Evolutionary conservation across 2,329 filamentous ascomycete species (phyloP).

Genomic region (Hypoxylon sp.): DNA sequence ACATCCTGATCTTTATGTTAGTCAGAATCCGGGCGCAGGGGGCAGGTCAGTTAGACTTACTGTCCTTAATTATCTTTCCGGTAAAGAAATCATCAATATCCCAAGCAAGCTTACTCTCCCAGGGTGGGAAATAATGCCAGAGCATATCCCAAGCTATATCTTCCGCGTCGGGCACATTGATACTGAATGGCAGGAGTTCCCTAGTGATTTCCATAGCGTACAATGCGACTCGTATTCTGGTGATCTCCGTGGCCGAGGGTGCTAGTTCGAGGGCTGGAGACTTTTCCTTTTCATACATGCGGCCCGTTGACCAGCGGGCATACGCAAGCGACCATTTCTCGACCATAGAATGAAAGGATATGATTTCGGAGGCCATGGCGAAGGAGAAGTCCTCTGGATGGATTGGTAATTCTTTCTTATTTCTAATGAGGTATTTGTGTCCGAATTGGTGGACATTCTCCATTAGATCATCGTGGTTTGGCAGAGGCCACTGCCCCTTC

Average conservation of each 20-base stretch:
- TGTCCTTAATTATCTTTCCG: neutral
- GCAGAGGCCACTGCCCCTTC: conserved; percentile 3
- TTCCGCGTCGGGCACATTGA: neutral
- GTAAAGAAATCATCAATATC: neutral
- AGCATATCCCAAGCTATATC: neutral
- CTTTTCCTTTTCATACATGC: neutral
- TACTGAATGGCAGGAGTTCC: neutral
- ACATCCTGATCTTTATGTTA: neutral
- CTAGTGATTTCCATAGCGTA: neutral
- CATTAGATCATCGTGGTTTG: neutral
- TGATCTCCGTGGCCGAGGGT: neutral
- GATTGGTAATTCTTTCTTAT: neutral
- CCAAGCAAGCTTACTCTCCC: neutral
- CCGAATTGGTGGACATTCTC: neutral
- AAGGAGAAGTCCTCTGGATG: neutral
- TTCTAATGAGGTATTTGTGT: neutral
- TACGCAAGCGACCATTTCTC: neutral
- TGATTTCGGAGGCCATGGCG: neutral
- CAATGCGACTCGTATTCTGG: neutral
- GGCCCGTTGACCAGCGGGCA: neutral
- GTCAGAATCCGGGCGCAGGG: neutral
- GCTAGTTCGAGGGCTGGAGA: neutral
- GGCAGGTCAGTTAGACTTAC: neutral
- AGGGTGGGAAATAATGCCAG: conserved; percentile 3
- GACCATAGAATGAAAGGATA: neutral